Evolutionary conservation across 345 rosid genomes (phyloP).

Genomic region (Dovyalis caffra): DNA sequence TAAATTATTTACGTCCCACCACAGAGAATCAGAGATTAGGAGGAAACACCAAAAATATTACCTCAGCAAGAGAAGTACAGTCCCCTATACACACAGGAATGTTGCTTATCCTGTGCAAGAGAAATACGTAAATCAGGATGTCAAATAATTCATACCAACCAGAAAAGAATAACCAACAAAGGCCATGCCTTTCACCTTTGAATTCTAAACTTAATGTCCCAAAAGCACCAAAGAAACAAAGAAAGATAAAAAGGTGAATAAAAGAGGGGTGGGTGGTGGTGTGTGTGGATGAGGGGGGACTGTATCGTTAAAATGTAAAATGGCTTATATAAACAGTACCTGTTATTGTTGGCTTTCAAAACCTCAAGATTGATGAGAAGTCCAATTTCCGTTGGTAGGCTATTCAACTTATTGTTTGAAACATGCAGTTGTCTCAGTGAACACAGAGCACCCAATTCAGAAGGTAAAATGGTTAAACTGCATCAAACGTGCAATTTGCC

Average conservation of each 20-base stretch:
- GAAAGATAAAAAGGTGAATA: background rate
- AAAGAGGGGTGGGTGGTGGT: no score
- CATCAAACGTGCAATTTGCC: slow-evolving; percentile 22
- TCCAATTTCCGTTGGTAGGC: slow-evolving; percentile 69
- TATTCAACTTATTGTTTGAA: slow-evolving; percentile 60
- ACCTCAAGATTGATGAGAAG: slow-evolving; percentile 69
- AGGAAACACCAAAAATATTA: slow-evolving; percentile 12
- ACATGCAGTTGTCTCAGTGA: slow-evolving; percentile 70
- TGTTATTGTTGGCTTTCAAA: slow-evolving; percentile 70
- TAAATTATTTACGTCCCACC: background rate
- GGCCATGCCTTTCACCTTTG: background rate
- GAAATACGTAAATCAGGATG: slow-evolving; percentile 9
- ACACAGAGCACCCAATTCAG: slow-evolving; percentile 50
- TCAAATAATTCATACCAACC: background rate
- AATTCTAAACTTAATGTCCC: background rate
- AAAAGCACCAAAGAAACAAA: background rate
- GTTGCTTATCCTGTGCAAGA: slow-evolving; percentile 50
- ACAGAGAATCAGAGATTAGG: background rate
- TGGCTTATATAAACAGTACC: slow-evolving; percentile 35
- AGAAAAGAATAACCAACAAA: background rate
- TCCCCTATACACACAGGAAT: slow-evolving; percentile 50
- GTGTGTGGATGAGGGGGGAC: background rate
- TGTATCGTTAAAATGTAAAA: background rate
- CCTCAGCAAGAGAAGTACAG: slow-evolving; percentile 72
- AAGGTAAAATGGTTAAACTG: slow-evolving; percentile 70